Evolutionary conservation across 2,329 filamentous ascomycete species (phyloP).

Genomic region (Colletotrichum viniferum): DNA sequence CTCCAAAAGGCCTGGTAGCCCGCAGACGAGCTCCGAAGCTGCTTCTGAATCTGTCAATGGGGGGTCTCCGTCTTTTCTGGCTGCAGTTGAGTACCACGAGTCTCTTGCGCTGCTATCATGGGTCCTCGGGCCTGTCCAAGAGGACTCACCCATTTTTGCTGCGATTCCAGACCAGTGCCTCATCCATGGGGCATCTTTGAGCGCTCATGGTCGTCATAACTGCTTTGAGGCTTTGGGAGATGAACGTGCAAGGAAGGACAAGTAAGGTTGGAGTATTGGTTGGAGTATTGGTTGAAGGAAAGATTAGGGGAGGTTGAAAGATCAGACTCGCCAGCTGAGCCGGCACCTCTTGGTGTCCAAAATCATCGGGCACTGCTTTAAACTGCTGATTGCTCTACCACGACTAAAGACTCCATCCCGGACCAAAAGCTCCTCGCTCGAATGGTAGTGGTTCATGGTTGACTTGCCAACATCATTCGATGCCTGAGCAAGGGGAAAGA

Average conservation of each 20-base stretch:
- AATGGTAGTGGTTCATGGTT: neutral
- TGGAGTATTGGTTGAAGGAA: neutral
- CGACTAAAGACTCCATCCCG: neutral
- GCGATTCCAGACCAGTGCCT: neutral
- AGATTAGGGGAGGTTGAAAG: neutral
- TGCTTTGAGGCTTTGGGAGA: neutral
- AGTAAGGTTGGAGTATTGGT: neutral
- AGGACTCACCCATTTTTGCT: neutral
- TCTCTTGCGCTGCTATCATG: neutral
- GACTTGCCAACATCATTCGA: neutral
- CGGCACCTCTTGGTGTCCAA: neutral
- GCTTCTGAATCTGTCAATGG: rapidly evolving
- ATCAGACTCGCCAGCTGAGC: rapidly evolving
- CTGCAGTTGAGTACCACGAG: rapidly evolving
- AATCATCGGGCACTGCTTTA: neutral
- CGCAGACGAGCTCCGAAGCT: neutral
- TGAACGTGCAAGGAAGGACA: neutral
- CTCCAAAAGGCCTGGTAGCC: rapidly evolving
- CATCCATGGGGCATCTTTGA: rapidly evolving
- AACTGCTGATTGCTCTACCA: neutral
- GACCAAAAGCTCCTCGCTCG: neutral
- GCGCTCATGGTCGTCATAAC: neutral
- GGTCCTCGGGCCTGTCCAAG: neutral
- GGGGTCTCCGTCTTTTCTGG: neutral
- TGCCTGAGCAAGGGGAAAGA: neutral